Evolutionary conservation across 495 filamentous ascomycete species (phyloP), one percentile per base, ranked within the genome.

Genomic region (Aspergillus leporis): DNA sequence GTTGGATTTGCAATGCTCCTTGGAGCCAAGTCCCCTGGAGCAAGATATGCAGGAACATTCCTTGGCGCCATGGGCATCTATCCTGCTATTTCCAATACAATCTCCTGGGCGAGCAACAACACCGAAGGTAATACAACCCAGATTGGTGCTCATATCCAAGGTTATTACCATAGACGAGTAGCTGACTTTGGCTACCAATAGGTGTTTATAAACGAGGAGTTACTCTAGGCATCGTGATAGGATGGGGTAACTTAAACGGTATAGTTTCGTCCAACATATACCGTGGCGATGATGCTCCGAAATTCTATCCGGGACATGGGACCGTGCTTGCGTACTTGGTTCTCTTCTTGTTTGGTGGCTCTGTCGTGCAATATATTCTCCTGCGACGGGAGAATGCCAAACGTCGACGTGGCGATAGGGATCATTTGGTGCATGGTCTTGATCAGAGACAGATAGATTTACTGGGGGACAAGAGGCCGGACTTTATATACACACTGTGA

Each of bases 161-260:
- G 10, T n/a, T 9, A 9, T 23, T 28, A 3, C 25, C 19, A 3
- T 34, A 36, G 25, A 38, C 53, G 3, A 3, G 25, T 60, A 12
- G 47, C 18, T 13, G 28, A 8, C 32, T 5, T 38, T 25, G 14
- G 16, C 31, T 28, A 30, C 23, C 21, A 19, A 50, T 49, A 79
- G 76, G 93, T 19, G 89, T 92, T 4, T 95, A 96, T 74, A 97
- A 97, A 78, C 84, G 93, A 22, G 93, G 93, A 21, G 86, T 96
- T 2, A 88, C 90, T 0, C 72, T 96, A 3, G 93, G 93, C 0
- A 85, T 96, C 38, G 90, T 96, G 23, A 92, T 95, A 59, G 91
- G 91, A 16, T 97, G 92, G 91, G 93, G 93, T 8, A 97, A 97
- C 61, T 76, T 97, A 22, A 96, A 94, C 73, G 91, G 92, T 18